Evolutionary conservation across 768 basidiomycete genomes (phyloP), one percentile per base, ranked within the genome.

Genomic region (Macrolepiota dolichaula): DNA sequence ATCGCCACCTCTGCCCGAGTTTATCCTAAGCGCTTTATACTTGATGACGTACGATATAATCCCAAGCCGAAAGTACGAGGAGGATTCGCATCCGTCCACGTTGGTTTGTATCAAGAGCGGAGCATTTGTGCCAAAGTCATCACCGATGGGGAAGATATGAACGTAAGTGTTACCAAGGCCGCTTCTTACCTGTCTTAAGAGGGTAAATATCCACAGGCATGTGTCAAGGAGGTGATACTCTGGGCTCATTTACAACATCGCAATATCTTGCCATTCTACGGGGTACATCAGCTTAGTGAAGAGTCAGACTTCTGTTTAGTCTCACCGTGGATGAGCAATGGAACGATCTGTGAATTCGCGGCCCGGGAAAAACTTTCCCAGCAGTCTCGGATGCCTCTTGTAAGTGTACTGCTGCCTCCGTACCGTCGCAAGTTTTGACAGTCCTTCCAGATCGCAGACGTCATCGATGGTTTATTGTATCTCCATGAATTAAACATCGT

Each of bases 221-320:
- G 36, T 22, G 32, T 24, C 2, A 49, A 49, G 3, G 76, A 78
- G 44, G 71, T 73, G 9, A 64, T 71, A 24, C 50, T 72, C 36
- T 78, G 76, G 76, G 64, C 65, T 5, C 68, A 73, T 58, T 44
- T 76, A 7, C 61, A 54, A 0, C 77, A 78, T 55, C 64, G 67
- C 0, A 76, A 76, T 47, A 70, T 77, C n/a, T 62, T 78, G 19
- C 75, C 74, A 1, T 62, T 77, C 25, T 71, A 73, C 64, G 75
- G 76, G 1, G 51, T 73, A 11, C 76, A 67, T 50, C 27, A 9
- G 15, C 57, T 63, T 13, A 46, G 63, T 25, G 51, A 53, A 32
- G 15, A 17, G 27, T 24, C 38, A 24, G 49, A 50, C 25, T 53
- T 66, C 1, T 66, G 58, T 17, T 40, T 71, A 2, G 61, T 71